Base-by-base conservation (phyloP, 345 rosid genomes). In the Eutrema japonicum region DNA sequence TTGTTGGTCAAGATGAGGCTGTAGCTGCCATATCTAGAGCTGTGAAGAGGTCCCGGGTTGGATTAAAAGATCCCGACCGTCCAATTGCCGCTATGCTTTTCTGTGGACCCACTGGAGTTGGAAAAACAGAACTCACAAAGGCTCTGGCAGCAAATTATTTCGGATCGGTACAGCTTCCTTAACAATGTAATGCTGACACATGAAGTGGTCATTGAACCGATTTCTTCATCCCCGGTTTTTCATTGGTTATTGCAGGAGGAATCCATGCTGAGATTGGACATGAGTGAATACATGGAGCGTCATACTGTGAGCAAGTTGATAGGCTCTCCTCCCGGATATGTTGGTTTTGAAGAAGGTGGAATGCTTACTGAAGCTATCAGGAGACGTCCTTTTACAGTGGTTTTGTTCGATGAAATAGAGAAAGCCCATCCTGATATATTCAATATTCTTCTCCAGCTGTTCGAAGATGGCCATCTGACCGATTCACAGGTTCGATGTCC, bases 241-340 rank as follows among this genome's bases (percentile, higher is more conserved):
- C n/a, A 30, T 66, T 54, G 65, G 53, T 71, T 59, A 29, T 36
- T 58, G 30, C 84, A 95, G 99, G 99, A 95, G 78, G 86, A 86
- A 32, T 87, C 97, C 14, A 89, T 95, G 96, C 82, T 95, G 77
- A 86, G 99, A 80, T 74, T 95, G 83, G 99, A 95, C 87, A 95
- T 95, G 99, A 95, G 99, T 63, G 99, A 95, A 80, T 95, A 88
- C 75, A 95, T 95, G 99, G 99, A 95, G 87, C 92, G 97, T 40
- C 96, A 88, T 79, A 86, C 96, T 5, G 96, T 95, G 64, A 95
- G 97, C 83, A 95, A 95, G 80, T 73, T 95, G 78, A 88, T 95
- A 52, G 99, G 99, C 37, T 83, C 97, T 58, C 99, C 99, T 46
- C 97, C 97, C 0, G 99, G 99, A 70, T 95, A 95, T 74, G 88